A percentile compares a stretch with the other conserved stretches of the same genome.
Evolutionary conservation across 2,329 filamentous ascomycete genomes (phyloP).

Genomic region (Colletotrichum scovillei): DNA sequence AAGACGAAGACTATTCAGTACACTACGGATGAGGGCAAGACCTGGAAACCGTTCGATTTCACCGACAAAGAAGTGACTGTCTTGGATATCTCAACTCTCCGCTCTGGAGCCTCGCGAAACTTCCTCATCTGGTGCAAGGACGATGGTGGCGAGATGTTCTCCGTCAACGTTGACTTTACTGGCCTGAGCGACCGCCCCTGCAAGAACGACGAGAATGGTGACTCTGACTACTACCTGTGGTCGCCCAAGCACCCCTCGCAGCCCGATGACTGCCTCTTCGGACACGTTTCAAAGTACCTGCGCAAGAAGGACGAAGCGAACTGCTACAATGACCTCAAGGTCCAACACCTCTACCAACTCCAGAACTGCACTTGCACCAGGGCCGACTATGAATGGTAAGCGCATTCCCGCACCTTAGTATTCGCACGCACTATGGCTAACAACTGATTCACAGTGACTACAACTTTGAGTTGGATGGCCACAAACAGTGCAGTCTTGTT

Average conservation of each 20-base stretch:
- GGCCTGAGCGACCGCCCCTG: slow-evolving; percentile 81
- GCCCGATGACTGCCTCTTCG: slow-evolving; percentile 87
- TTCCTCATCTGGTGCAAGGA: slow-evolving; percentile 88
- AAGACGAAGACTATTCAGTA: slow-evolving; percentile 79
- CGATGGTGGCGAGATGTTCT: slow-evolving; percentile 69
- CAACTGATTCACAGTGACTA: slow-evolving; percentile 73
- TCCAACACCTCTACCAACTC: slow-evolving; percentile 78
- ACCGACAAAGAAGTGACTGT: slow-evolving; percentile 77
- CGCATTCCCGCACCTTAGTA: slow-evolving; percentile 31
- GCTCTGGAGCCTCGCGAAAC: slow-evolving; percentile 88
- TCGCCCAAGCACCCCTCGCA: slow-evolving; percentile 84
- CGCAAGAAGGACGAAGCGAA: slow-evolving; percentile 84
- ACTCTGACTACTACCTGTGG: slow-evolving; percentile 81
- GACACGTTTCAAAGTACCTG: slow-evolving; percentile 88
- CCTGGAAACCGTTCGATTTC: slow-evolving; percentile 83
- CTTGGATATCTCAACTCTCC: slow-evolving; percentile 85
- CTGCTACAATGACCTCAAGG: slow-evolving; percentile 84
- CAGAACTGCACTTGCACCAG: slow-evolving; percentile 86
- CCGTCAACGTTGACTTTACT: slow-evolving; percentile 90
- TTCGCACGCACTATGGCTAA: slow-evolving; percentile 40
- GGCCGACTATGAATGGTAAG: slow-evolving; percentile 92
- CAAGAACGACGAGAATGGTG: slow-evolving; percentile 70
- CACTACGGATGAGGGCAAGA: slow-evolving; percentile 82
- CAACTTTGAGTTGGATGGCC: slow-evolving; percentile 86
- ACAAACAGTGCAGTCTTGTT: slow-evolving; percentile 83